Base-by-base conservation (phyloP, 2,329 filamentous ascomycete species). In the Aspergillus alliaceus region DNA sequence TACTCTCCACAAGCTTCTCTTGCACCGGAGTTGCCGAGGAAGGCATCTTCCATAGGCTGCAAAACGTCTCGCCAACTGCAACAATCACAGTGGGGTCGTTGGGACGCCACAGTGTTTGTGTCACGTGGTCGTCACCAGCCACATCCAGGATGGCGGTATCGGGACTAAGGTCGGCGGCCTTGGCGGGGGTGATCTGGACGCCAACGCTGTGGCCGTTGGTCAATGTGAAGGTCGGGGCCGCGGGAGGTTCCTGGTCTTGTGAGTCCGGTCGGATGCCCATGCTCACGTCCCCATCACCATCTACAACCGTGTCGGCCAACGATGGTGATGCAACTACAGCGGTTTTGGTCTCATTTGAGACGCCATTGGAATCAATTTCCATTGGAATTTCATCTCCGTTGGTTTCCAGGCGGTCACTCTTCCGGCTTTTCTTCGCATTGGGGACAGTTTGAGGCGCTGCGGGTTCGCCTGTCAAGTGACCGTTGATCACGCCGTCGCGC, bases 131-230 rank as follows among this genome's bases (percentile, higher is more conserved):
- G 14, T 69, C 64, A 32, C 62, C 61, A 53, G 69, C 66, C 57
- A 73, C 63, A 65, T 77, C 69, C 29, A 81, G 64, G 22, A 80
- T 66, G 58, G 70, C 71, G 62, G 79, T 79, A 64, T 77, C 69
- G 42, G 76, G 72, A 37, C 70, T 71, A 56, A 82, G 72, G 66
- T 81, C 77, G 59, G 74, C 69, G 44, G 78, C 74, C 69, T 80
- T 81, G 69, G 78, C 77, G 66, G 78, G 75, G 51, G 70, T 69
- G 63, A 77, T 79, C 67, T 81, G 79, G 57, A 80, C 73, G 58
- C 75, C 78, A 62, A 76, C 69, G 66, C 78, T 81, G 54, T 72
- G 69, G 50, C 79, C 79, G 46, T 69, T 77, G 35, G 72, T 74
- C 56, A 80, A 63, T 11, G 77, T 80, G 57, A 72, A 72, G 31